Evolutionary conservation across 2,329 filamentous ascomycete species (phyloP), one percentile per base, ranked within the genome.

Genomic region (Stemphylium vesicarium): DNA sequence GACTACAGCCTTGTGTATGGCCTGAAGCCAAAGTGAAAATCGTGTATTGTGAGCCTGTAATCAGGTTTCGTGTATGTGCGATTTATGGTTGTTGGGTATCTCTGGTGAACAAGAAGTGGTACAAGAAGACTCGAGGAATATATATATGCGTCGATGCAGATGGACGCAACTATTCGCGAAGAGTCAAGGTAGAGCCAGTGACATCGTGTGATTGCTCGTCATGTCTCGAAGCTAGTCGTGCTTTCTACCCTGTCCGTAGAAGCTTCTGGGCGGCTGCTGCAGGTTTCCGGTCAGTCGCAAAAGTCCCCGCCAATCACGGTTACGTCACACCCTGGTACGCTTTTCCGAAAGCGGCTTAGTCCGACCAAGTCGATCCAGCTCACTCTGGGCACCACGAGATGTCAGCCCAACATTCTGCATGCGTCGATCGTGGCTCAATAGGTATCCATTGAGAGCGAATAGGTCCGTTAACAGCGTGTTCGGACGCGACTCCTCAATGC

Each of bases 131-230:
- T 50, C 50, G 57, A 56, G 50, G 31, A 48, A 26, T 66, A 43
- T 71, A 43, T 71, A 72, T 71, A 72, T 69, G 69, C 10, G 26
- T 43, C 41, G 24, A 47, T 42, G 55, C 36, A 47, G 40, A 16
- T 43, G 36, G 36, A 59, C 37, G 50, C 38, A 43, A 29, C 37
- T 44, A 16, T 48, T 40, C 50, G 26, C 24, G 63, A 65, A 66
- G 41, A 44, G 32, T 41, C 59, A 42, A 46, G 67, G 64, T 62
- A 53, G 41, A 60, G 45, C 66, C 62, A 66, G 68, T 63, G 7
- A 53, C 43, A 60, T 68, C 66, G 59, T 43, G 62, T 63, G 63
- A 56, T 56, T 66, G 69, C 69, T 63, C 31, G 64, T 51, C 31
- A 50, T 45, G 37, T 52, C 65, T 60, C 63, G 55, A 53, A 64